Evolutionary conservation across 345 rosid species (phyloP), one percentile per base, ranked within the genome.

Genomic region (Lepidium africanum): DNA sequence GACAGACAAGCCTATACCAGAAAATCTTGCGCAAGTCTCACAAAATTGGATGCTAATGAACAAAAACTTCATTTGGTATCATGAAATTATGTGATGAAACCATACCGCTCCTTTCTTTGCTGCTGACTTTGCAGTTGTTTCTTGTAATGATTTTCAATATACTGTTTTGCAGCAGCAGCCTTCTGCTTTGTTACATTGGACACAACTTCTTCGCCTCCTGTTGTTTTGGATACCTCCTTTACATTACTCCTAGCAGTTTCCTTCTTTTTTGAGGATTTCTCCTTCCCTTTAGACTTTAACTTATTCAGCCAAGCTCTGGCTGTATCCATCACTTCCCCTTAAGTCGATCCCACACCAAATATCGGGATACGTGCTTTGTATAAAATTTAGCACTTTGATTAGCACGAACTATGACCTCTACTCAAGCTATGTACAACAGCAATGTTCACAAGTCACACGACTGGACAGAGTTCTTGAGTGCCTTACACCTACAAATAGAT

Each of bases 161-260:
- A 93, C 79, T 90, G 97, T 77, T 90, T 94, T 7, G 99, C 97
- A 74, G 97, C 99, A 7, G 94, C 97, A 71, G 84, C 99, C 79
- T 76, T 85, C 78, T 94, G 96, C 80, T 83, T 88, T 67, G 99
- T 90, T 25, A 77, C 95, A 84, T 82, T 87, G 16, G 99, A 94
- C 63, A 91, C 92, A 45, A 80, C 86, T 80, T 93, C 98, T 79
- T 93, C 98, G 77, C 79, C 59, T 48, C 82, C 75, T 61, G 76
- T 80, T 38, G 83, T 68, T 81, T 82, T 87, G 30, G 82, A 46
- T 41, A 67, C 86, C 25, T 92, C 98, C 70, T 81, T 90, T 36
- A 73, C 86, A 77, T 75, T 83, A 32, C 83, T 80, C n/a, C 77
- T 59, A 7, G 77, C 33, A 6, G 80, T 19, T 70, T 90, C 98